Conservation (phyloP, 768 basidiomycete genomes). For the Hebeloma cylindrosporum region DNA sequence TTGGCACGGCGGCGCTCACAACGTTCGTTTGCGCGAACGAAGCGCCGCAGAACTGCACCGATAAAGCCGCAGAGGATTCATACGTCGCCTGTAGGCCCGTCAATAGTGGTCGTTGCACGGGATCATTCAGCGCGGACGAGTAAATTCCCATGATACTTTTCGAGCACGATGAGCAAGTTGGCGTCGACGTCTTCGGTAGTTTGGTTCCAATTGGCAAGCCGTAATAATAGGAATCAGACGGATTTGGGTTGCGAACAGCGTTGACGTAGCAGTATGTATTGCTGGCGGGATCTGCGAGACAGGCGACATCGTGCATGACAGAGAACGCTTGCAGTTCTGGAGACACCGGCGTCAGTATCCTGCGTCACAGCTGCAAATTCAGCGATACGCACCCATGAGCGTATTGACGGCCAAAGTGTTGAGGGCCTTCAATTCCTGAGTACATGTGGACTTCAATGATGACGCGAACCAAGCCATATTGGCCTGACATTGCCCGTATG, state of each 20-base stretch:
- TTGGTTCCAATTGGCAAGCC: slow-evolving; percentile 57
- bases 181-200: slow-evolving; percentile 49
- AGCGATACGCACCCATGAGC: slow-evolving; percentile 47
- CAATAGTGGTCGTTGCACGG: slow-evolving; percentile 23
- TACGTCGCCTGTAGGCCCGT: slow-evolving; percentile 49
- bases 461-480: slow-evolving; percentile 69
- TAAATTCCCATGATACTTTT: slow-evolving; percentile 59
- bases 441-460: slow-evolving; percentile 50
- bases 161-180: slow-evolving; percentile 66
- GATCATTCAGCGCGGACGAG: slow-evolving; percentile 39
- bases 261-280: slow-evolving; percentile 75
- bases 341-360: slow-evolving; percentile 1
- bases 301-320: slow-evolving; percentile 62
- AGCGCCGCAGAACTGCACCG: slow-evolving; percentile 51
- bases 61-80: slow-evolving; percentile 41
- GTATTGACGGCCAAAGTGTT: slow-evolving; percentile 56
- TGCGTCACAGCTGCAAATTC: neutral
- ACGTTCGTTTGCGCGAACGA: slow-evolving; percentile 40
- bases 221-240: slow-evolving; percentile 75
- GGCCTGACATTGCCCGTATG: slow-evolving; percentile 50
- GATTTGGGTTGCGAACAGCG: slow-evolving; percentile 54
- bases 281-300: slow-evolving; percentile 54
- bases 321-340: slow-evolving; percentile 63
- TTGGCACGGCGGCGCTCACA: slow-evolving; percentile 12
- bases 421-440: slow-evolving; percentile 49